Conservation (phyloP, 352 stramenopile species). For the Globisporangium cystogenes region DNA sequence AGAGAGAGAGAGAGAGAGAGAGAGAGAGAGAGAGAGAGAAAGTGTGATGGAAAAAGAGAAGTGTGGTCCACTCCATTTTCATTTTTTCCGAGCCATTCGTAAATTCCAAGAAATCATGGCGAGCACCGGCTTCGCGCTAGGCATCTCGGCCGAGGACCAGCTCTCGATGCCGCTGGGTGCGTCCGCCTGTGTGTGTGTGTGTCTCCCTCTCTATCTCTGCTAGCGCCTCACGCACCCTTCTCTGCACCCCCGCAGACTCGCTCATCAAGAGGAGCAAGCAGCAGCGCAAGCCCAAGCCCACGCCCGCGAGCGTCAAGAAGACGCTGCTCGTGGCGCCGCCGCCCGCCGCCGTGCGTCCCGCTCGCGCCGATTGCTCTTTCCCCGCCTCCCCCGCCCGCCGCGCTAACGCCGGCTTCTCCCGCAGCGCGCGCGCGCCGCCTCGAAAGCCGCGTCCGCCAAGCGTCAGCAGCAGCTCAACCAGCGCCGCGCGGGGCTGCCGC, state of each 20-base stretch:
- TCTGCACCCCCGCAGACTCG: not conserved
- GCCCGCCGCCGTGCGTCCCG: not conserved
- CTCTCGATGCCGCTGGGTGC: slow-evolving; percentile 45
- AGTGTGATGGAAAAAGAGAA: no score
- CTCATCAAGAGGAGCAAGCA: slow-evolving; percentile 2
- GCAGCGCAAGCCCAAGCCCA: not conserved
- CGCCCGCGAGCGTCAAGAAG: not conserved
- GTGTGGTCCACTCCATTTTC: no score
- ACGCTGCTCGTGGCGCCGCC: not conserved
- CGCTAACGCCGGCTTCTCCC: not conserved
- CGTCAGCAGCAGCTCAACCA: slow-evolving; percentile 70
- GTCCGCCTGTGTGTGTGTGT: not conserved
- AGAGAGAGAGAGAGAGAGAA: no score
- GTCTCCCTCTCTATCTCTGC: not conserved
- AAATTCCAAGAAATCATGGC: no score
- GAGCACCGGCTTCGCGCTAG: slow-evolving; percentile 24
- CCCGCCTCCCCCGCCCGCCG: not conserved
- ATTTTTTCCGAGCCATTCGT: no score
- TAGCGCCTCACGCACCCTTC: not conserved
- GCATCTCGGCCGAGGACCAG: slow-evolving; percentile 52
- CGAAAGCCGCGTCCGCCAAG: slow-evolving; percentile 46
- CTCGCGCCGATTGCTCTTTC: not conserved
- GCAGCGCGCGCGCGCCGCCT: slow-evolving; percentile 36
- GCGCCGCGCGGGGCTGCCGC: slow-evolving; percentile 40
- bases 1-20: not conserved